Evolutionary conservation across 176 grass and related monocot species (phyloP).

Genomic region (Aegilops sharonensis): DNA sequence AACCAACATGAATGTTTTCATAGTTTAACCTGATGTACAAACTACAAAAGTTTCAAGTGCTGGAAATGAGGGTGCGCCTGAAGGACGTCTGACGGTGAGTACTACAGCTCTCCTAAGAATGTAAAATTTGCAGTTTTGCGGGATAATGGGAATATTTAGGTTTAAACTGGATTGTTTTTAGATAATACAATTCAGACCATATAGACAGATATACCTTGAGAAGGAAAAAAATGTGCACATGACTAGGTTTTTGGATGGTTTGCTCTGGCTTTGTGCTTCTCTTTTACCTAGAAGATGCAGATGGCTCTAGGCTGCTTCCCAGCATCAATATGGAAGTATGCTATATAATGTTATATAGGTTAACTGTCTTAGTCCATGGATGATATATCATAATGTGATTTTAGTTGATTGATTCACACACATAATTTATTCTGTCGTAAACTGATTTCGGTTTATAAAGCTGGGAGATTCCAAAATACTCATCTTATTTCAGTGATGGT

Average conservation of each 20-base stretch:
- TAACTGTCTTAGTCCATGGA: not conserved
- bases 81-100: slow-evolving; percentile 40
- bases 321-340: not conserved
- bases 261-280: not conserved
- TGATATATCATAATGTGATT: not conserved
- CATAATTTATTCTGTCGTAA: no score
- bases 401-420: no score
- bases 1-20: slow-evolving; percentile 22
- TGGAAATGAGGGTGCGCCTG: slow-evolving; percentile 25
- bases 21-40: slow-evolving; percentile 41
- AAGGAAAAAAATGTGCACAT: not conserved
- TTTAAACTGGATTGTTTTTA: not conserved
- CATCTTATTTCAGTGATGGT: no score
- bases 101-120: not conserved
- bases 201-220: not conserved
- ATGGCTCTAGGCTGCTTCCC: not conserved
- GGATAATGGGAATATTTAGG: not conserved
- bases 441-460: no score
- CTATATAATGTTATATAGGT: not conserved
- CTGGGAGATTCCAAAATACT: no score
- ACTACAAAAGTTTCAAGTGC: slow-evolving; percentile 20
- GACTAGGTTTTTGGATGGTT: not conserved
- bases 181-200: not conserved
- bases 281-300: not conserved
- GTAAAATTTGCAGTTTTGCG: not conserved